Evolutionary conservation across 2,329 filamentous ascomycete species (phyloP).

Genomic region (Colletotrichum magnum): DNA sequence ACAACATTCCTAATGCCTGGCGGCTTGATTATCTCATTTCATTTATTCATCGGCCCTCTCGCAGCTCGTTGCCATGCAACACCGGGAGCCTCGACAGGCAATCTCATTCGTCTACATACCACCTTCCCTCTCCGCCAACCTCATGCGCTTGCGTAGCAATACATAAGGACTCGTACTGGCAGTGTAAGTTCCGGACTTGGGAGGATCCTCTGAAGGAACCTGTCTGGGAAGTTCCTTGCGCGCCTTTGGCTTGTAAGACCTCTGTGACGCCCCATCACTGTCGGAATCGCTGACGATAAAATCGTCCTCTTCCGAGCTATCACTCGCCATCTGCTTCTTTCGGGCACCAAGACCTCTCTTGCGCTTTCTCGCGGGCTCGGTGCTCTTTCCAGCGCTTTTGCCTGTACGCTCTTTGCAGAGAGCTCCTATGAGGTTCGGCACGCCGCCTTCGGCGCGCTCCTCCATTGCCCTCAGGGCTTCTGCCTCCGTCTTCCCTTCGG

Average conservation of each 20-base stretch:
- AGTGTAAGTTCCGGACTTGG: background rate
- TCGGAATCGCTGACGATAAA: background rate
- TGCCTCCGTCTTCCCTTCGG: conserved; percentile 21
- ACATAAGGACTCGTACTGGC: background rate
- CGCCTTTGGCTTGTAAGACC: too few relatives aligned
- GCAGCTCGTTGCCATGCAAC: too few relatives aligned
- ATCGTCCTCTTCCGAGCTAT: background rate
- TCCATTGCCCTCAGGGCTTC: conserved; percentile 27
- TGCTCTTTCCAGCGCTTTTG: background rate
- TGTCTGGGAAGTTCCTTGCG: too few relatives aligned
- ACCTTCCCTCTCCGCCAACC: too few relatives aligned
- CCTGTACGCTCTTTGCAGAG: conserved; percentile 10
- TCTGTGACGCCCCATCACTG: background rate
- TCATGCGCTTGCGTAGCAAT: conserved; percentile 5
- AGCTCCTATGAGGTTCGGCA: conserved; percentile 19
- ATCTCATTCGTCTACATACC: too few relatives aligned
- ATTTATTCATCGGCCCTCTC: too few relatives aligned
- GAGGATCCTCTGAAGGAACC: too few relatives aligned
- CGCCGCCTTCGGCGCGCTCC: background rate
- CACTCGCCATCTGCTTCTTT: background rate
- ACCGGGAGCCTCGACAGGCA: too few relatives aligned
- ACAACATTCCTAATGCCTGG: too few relatives aligned
- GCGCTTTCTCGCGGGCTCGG: background rate
- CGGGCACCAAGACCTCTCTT: background rate
- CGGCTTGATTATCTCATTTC: too few relatives aligned